phyloP scores from a whole-genome alignment of 257 asterid species.

The Rubia yunnanensis region DNA sequence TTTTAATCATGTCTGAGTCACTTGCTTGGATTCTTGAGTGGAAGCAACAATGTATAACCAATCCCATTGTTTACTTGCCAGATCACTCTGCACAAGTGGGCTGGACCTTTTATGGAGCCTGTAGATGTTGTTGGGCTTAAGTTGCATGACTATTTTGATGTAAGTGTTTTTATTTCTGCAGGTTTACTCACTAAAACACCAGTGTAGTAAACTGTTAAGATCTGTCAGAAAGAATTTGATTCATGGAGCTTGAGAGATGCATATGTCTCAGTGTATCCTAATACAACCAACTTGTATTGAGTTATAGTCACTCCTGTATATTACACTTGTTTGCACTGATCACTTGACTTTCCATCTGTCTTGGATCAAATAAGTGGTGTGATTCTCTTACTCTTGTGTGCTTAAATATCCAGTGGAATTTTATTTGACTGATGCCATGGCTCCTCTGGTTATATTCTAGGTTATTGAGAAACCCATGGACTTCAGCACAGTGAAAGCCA shows the following conservation, averaged over 20 bases:
- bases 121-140: conserved; percentile 92
- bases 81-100: conserved; percentile 86
- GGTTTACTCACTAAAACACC: background rate
- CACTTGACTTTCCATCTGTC: background rate
- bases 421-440: background rate
- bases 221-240: background rate
- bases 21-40: background rate
- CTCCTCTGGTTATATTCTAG: conserved; percentile 23
- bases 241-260: background rate
- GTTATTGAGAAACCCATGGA: conserved; percentile 97
- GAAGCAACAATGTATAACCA: background rate
- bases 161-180: conserved; percentile 19
- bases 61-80: conserved; percentile 24
- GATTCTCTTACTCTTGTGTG: background rate
- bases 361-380: background rate
- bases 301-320: background rate
- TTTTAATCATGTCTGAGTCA: background rate
- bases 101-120: conserved; percentile 84
- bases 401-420: background rate
- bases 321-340: background rate
- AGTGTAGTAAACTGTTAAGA: background rate
- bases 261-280: background rate
- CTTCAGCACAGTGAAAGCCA: conserved; percentile 69
- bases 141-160: conserved; percentile 71
- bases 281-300: background rate